Evolutionary conservation across 2,329 filamentous ascomycete species (phyloP).

Genomic region (Fusarium liriodendri): DNA sequence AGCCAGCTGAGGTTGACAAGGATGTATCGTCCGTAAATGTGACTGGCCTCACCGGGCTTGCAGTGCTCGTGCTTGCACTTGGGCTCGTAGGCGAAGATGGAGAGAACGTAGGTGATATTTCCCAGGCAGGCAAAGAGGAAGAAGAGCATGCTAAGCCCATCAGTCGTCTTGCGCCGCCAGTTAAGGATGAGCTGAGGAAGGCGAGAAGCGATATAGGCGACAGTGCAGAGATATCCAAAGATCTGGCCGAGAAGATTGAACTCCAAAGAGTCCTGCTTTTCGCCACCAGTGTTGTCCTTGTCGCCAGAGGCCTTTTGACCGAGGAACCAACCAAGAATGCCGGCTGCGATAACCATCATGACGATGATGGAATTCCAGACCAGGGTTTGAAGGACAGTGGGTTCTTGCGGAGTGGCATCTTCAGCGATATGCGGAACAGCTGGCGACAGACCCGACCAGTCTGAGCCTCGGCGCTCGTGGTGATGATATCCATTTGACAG

Average conservation of each 20-base stretch:
- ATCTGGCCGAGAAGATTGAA: constrained; percentile 87
- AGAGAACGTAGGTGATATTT: constrained; percentile 92
- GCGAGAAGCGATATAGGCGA: constrained; percentile 88
- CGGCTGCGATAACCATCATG: constrained; percentile 84
- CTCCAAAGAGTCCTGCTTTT: constrained; percentile 62
- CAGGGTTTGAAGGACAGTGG: constrained; percentile 66
- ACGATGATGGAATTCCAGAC: constrained; percentile 82
- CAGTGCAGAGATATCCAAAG: constrained; percentile 93
- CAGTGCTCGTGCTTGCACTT: constrained; percentile 70
- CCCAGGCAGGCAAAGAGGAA: constrained; percentile 97
- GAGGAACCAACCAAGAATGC: constrained; percentile 87
- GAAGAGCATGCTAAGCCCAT: constrained; percentile 93
- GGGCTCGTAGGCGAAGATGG: constrained; percentile 90
- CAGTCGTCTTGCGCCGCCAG: constrained; percentile 90
- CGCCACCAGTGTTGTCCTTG: constrained; percentile 52
- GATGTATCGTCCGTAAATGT: constrained; percentile 83
- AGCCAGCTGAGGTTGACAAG: constrained; percentile 93
- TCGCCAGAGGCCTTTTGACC: constrained; percentile 53
- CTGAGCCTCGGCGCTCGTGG: constrained; percentile 62
- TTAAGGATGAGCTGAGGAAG: constrained; percentile 93
- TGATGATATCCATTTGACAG: constrained; percentile 15
- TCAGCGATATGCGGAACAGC: constrained; percentile 78
- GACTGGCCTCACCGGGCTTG: constrained; percentile 70
- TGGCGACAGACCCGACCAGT: constrained; percentile 78
- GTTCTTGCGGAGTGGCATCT: constrained; percentile 58